Percentiles rank a stretch among this genome's conserved stretches.
Conservation (phyloP, 2,329 filamentous ascomycete genomes). For the Epichloe sibirici region DNA sequence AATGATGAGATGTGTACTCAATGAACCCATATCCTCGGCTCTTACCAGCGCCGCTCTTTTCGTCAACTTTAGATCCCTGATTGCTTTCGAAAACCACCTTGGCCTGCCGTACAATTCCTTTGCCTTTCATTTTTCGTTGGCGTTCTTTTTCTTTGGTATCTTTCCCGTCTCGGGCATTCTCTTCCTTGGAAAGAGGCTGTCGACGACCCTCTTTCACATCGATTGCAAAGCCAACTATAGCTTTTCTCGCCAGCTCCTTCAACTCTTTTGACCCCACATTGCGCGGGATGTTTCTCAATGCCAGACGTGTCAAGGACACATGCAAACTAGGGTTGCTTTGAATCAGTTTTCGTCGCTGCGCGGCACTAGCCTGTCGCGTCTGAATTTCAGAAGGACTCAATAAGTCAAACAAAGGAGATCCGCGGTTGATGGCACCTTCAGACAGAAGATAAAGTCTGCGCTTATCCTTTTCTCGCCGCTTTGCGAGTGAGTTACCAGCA, state of each 20-base stretch:
- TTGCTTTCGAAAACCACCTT: constrained; percentile 89
- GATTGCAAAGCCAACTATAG: constrained; percentile 85
- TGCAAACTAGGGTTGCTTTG: constrained; percentile 84
- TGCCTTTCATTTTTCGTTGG: constrained; percentile 67
- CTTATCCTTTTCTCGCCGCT: constrained; percentile 69
- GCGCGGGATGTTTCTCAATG: constrained; percentile 81
- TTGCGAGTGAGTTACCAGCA: constrained; percentile 53
- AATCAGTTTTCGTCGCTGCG: constrained; percentile 81
- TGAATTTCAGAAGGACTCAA: constrained; percentile 70
- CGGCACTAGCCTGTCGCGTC: constrained; percentile 76
- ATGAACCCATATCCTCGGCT: constrained; percentile 95
- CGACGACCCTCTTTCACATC: constrained; percentile 74
- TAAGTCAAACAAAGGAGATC: constrained; percentile 63
- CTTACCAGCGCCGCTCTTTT: constrained; percentile 64
- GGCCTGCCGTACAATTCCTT: constrained; percentile 79
- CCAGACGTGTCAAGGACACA: constrained; percentile 78
- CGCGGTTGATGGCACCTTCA: constrained; percentile 72
- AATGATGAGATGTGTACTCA: constrained; percentile 88
- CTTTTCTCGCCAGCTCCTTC: constrained; percentile 81
- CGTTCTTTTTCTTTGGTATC: constrained; percentile 72
- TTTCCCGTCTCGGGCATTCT: constrained; percentile 65
- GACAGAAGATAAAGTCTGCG: constrained; percentile 75
- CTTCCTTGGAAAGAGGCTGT: constrained; percentile 76
- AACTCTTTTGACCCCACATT: constrained; percentile 75
- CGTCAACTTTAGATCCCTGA: constrained; percentile 72